These are phyloP conservation scores for Gynochthodes officinalis DNA, from an alignment of 257 asterid species.

Conservation along the genomic window DNA sequence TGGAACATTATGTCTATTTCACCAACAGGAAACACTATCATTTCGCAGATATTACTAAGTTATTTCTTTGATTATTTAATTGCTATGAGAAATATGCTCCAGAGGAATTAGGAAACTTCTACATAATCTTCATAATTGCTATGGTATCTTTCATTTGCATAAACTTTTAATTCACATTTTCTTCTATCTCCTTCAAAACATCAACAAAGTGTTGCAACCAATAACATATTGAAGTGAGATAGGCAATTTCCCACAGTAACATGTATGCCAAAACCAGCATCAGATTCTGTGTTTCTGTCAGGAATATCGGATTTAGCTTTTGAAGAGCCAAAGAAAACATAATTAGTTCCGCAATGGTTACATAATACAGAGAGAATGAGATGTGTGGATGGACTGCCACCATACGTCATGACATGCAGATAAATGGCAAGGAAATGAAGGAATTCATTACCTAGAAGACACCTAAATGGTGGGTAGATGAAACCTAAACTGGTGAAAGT, in stretches of 20 bases:
- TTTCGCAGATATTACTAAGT: background rate
- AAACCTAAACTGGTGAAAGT: background rate
- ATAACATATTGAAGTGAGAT: background rate
- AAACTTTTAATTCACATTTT: background rate
- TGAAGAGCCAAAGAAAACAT: background rate
- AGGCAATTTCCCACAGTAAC: too few relatives aligned
- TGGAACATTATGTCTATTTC: background rate
- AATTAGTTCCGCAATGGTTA: background rate
- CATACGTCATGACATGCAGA: background rate
- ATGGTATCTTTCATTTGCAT: too few relatives aligned
- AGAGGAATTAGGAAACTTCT: background rate
- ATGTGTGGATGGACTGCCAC: background rate
- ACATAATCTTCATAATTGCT: too few relatives aligned
- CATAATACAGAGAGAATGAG: background rate
- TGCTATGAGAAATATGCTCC: background rate
- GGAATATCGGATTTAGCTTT: background rate
- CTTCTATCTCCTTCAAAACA: background rate
- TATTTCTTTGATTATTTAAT: too few relatives aligned
- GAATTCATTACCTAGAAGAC: constrained; percentile 2
- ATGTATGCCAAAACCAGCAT: too few relatives aligned
- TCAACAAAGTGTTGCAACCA: background rate
- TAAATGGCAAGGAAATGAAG: background rate
- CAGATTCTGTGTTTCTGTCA: too few relatives aligned
- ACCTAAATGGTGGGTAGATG: background rate
- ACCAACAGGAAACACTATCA: background rate